These are phyloP conservation scores for Acanthamoeba castellanii DNA, from an alignment of 208 protist species.

Conservation along the genomic window DNA sequence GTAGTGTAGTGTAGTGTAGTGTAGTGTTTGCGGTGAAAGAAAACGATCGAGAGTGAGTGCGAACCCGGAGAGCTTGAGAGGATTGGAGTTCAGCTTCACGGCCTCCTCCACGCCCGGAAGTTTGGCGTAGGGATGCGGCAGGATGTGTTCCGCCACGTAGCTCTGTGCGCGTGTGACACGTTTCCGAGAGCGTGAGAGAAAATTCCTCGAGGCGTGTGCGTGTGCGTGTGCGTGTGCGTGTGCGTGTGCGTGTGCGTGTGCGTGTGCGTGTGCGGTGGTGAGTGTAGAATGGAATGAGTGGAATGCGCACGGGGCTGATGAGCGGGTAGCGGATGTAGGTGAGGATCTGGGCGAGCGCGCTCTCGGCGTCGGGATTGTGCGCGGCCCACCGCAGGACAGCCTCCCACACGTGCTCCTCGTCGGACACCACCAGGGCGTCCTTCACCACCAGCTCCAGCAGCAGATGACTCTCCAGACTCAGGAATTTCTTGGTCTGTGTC, in stretches of 20 bases:
- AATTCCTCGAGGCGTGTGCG: too few relatives aligned
- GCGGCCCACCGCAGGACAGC: constrained; percentile 39
- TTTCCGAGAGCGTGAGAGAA: too few relatives aligned
- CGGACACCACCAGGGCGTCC: constrained; percentile 26
- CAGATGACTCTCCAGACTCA: constrained; percentile 47
- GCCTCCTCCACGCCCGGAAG: constrained; percentile 41
- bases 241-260: too few relatives aligned
- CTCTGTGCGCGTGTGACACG: too few relatives aligned
- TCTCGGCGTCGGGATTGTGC: constrained; percentile 34
- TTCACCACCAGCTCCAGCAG: constrained; percentile 54
- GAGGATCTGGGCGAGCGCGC: constrained; percentile 38
- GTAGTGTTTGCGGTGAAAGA: too few relatives aligned
- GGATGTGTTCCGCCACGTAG: constrained; percentile 1
- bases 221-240: too few relatives aligned
- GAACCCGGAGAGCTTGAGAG: not conserved
- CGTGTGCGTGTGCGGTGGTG: not conserved
- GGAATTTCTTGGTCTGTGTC: constrained; percentile 45
- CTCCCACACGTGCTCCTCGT: constrained; percentile 62
- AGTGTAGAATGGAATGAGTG: not conserved
- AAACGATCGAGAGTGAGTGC: too few relatives aligned
- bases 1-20: not conserved
- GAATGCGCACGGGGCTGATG: not conserved
- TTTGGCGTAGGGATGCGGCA: constrained; percentile 3
- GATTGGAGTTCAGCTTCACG: not conserved
- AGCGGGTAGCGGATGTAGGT: constrained; percentile 51